phyloP scores from a whole-genome alignment of 176 grass and related monocot genomes.

The Calamus simplicifolius region DNA sequence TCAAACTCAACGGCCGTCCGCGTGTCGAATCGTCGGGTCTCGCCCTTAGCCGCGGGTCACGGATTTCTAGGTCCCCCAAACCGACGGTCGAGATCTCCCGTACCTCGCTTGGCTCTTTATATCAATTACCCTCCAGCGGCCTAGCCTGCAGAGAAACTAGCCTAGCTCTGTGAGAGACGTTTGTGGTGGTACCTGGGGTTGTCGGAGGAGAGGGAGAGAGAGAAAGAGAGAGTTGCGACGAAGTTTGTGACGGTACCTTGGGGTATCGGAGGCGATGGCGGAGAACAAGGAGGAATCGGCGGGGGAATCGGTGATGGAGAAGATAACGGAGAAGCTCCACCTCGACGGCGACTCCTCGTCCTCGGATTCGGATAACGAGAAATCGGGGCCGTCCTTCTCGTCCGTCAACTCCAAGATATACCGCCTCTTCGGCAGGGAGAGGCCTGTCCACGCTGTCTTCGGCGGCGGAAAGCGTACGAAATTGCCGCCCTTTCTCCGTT shows the following conservation, averaged over 20 bases:
- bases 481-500: conserved; percentile 1
- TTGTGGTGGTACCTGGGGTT: too few species aligned
- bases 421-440: conserved; percentile 36
- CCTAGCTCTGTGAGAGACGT: too few species aligned
- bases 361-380: conserved; percentile 72
- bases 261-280: conserved; percentile 29
- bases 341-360: conserved; percentile 44
- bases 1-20: too few species aligned
- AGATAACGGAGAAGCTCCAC: conserved; percentile 60
- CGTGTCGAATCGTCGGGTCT: too few species aligned
- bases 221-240: too few species aligned
- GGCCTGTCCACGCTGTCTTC: conserved; percentile 22
- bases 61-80: too few species aligned
- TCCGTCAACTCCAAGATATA: conserved; percentile 28
- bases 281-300: conserved; percentile 70
- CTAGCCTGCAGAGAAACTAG: too few species aligned
- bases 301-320: conserved; percentile 48
- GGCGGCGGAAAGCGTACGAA: conserved; percentile 38
- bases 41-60: too few species aligned
- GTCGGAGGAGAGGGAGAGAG: neutral
- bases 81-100: too few species aligned
- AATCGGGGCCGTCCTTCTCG: conserved; percentile 26
- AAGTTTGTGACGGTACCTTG: too few species aligned
- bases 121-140: too few species aligned
- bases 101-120: too few species aligned